Conservation (phyloP, 2,329 filamentous ascomycete species). For the Pseudogymnoascus sp. region DNA sequence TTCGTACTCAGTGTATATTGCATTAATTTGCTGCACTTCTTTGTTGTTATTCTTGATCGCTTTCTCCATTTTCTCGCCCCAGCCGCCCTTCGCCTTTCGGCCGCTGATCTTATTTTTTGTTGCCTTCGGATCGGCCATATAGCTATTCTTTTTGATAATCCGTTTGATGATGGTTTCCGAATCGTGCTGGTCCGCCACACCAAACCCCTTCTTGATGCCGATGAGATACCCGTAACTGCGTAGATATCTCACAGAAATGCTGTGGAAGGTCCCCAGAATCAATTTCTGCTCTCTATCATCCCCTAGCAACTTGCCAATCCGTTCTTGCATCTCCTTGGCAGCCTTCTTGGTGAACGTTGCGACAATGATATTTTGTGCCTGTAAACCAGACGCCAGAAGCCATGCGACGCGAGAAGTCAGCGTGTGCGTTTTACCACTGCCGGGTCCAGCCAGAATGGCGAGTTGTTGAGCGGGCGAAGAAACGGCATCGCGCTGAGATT, state of each 20-base stretch:
- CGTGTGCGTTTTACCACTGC: slow-evolving; percentile 88
- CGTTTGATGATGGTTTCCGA: slow-evolving; percentile 71
- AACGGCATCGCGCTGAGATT: slow-evolving; percentile 56
- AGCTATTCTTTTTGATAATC: slow-evolving; percentile 68
- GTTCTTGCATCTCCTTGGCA: slow-evolving; percentile 84
- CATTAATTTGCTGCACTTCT: slow-evolving; percentile 59
- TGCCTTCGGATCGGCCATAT: slow-evolving; percentile 60
- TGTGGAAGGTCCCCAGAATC: slow-evolving; percentile 90
- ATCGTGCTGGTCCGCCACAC: slow-evolving; percentile 81
- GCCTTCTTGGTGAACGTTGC: slow-evolving; percentile 98
- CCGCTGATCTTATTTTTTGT: slow-evolving; percentile 73
- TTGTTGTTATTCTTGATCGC: slow-evolving; percentile 31
- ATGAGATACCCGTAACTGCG: slow-evolving; percentile 78
- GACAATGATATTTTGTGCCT: slow-evolving; percentile 83
- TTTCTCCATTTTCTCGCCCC: slow-evolving; percentile 22
- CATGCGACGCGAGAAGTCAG: slow-evolving; percentile 88
- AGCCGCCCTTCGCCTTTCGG: slow-evolving; percentile 48
- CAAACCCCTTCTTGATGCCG: slow-evolving; percentile 74
- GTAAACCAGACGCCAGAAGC: slow-evolving; percentile 65
- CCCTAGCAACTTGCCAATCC: slow-evolving; percentile 76
- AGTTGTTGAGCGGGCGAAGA: slow-evolving; percentile 50
- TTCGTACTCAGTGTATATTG: slow-evolving; percentile 71
- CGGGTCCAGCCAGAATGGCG: slow-evolving; percentile 60
- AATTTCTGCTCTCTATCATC: slow-evolving; percentile 67
- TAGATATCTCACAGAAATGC: slow-evolving; percentile 79